Conservation (phyloP, 805 yeast genomes). For the Myxozyma vanderwaltii region DNA sequence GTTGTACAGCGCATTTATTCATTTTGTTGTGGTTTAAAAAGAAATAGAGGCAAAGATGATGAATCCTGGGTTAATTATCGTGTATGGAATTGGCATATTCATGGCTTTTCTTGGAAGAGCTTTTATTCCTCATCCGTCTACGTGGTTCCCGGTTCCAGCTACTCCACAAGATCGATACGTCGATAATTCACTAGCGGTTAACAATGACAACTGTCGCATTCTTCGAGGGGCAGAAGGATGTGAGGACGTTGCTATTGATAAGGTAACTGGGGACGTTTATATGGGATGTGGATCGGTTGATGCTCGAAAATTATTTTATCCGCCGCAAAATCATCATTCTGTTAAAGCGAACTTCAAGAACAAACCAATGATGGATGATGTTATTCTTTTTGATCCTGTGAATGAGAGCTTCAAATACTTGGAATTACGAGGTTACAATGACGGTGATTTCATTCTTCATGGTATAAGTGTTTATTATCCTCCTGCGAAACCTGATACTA, state of each 20-base stretch:
- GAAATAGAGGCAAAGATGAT: neutral
- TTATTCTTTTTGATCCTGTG: slow-evolving; percentile 13
- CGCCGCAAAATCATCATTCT: slow-evolving; percentile 15
- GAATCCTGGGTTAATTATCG: neutral
- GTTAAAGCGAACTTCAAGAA: neutral
- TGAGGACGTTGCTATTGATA: slow-evolving; percentile 18
- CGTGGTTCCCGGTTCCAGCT: slow-evolving; percentile 2
- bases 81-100: slow-evolving; percentile 10
- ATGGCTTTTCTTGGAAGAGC: slow-evolving; percentile 2
- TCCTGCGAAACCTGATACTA: slow-evolving; percentile 5
- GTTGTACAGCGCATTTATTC: too few relatives aligned
- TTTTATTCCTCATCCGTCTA: slow-evolving; percentile 7
- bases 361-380: slow-evolving; percentile 1
- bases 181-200: neutral
- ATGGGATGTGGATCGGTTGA: slow-evolving; percentile 22
- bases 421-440: slow-evolving; percentile 1
- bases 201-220: slow-evolving; percentile 11
- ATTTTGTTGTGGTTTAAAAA: too few relatives aligned
- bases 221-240: slow-evolving; percentile 16
- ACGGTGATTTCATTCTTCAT: slow-evolving; percentile 14
- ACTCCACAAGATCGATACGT: slow-evolving; percentile 9
- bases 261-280: slow-evolving; percentile 16
- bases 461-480: slow-evolving; percentile 19
- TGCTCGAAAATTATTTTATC: slow-evolving; percentile 13
- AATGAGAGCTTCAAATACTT: neutral